Evolutionary conservation across 352 stramenopile species (phyloP).

Genomic region (Phytophthora colocasiae): DNA sequence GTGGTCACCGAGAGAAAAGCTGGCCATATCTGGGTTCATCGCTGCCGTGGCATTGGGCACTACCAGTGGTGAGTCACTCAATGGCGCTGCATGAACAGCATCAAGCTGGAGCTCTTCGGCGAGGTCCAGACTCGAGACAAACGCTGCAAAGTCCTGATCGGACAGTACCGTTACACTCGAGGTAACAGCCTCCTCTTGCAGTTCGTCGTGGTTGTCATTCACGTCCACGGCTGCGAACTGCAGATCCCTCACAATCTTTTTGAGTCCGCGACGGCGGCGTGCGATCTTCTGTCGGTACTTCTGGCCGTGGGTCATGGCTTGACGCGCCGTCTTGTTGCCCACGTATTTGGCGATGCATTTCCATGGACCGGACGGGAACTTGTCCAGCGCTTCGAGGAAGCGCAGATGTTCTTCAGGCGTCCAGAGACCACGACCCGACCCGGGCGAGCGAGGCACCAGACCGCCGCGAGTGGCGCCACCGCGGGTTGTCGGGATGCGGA

Average conservation of each 20-base stretch:
- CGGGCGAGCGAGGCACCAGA: conserved; percentile 1
- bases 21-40: conserved; percentile 3
- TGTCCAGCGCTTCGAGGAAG: conserved; percentile 59
- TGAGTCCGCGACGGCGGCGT: conserved; percentile 45
- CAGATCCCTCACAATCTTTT: conserved; percentile 45
- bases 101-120: conserved; percentile 28
- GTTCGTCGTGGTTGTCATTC: neutral
- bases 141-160: conserved; percentile 35
- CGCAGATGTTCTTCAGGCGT: conserved; percentile 52
- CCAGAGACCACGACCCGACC: conserved; percentile 40
- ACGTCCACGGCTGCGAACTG: conserved; percentile 26
- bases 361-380: conserved; percentile 56
- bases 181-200: conserved; percentile 4
- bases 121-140: conserved; percentile 35
- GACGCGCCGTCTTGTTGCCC: conserved; percentile 74
- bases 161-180: conserved; percentile 32
- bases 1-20: conserved; percentile 18
- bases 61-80: conserved; percentile 33
- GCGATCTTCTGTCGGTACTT: conserved; percentile 91
- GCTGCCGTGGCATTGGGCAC: conserved; percentile 14
- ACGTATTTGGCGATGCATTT: conserved; percentile 58
- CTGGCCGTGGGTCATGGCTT: conserved; percentile 94
- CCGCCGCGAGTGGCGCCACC: conserved; percentile 21
- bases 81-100: neutral
- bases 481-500: conserved; percentile 42